Base-by-base conservation (phyloP, 164 flowering plant species). In the Saururus chinensis region DNA sequence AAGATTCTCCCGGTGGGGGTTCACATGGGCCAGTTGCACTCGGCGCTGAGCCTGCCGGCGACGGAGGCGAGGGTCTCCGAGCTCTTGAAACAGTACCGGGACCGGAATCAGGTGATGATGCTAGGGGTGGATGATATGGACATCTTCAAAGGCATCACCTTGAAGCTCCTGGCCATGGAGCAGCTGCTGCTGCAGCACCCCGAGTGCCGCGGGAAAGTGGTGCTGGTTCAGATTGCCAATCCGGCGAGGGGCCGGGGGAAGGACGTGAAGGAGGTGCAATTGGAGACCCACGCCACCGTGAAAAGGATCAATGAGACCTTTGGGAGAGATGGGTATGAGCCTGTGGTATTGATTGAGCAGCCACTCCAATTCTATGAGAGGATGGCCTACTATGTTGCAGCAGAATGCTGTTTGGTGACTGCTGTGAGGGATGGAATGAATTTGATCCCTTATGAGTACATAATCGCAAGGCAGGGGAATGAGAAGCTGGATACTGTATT, bases 371-470 rank as follows among this genome's bases (percentile, higher is more conserved):
- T 81, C 64, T 80, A 75, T 60, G 89, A 83, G 76, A 77, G 81
- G 48, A 57, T 81, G 55, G 88, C 88, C 1, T 87, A 84, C 60
- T 84, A 87, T 71, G 86, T 77, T 0, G 82, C 79, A 37, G 89
- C 93, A 0, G 92, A 86, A 63, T 82, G 60, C 19, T 55, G 66
- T n/a, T 42, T 63, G 60, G 93, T 87, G 11, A 87, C 84, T 0
- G 86, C 89, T 4, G 89, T 87, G 7, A 77, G 93, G 56, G 93
- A 86, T 76, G 89, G 89, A 35, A 86, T 86, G 93, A 86, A 86
- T 70, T 79, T 87, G 24, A 82, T 84, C 19, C 93, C 93, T 0
- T 87, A 87, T 16, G 86, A 84, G 56, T 86, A 86, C 54, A 75
- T 83, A 26, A 80, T 86, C 7, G 72, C 86, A 40, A 72, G 89